phyloP scores from a whole-genome alignment of 768 basidiomycete genomes.

The Tulasnella sp. region DNA sequence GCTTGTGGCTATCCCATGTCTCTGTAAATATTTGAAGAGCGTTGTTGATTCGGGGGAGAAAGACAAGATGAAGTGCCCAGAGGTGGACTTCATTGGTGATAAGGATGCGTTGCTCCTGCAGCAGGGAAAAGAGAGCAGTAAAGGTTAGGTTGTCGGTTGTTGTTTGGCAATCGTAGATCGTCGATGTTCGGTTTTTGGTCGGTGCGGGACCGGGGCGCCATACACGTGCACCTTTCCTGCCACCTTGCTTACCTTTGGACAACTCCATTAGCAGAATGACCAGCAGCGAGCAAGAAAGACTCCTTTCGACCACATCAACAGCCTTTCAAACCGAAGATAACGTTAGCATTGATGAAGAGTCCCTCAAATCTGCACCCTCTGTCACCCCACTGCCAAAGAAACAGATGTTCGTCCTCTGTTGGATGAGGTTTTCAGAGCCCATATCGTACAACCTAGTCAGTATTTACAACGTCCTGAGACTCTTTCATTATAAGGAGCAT shows the following conservation, averaged over 20 bases:
- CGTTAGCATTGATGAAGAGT: slow-evolving; percentile 29
- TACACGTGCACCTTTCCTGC: slow-evolving; percentile 30
- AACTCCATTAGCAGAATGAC: not conserved
- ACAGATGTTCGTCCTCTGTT: slow-evolving; percentile 23
- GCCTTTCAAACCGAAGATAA: not conserved
- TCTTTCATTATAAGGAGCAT: not conserved
- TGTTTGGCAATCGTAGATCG: not conserved
- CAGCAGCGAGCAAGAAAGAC: not conserved
- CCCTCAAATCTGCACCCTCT: slow-evolving; percentile 25
- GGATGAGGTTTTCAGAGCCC: slow-evolving; percentile 22
- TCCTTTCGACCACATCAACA: not conserved
- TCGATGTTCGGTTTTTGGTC: not conserved
- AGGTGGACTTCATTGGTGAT: not conserved
- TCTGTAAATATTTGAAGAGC: not conserved
- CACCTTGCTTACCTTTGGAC: not conserved
- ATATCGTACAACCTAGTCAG: slow-evolving; percentile 20
- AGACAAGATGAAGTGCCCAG: not conserved
- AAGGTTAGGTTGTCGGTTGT: not conserved
- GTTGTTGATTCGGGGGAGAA: not conserved
- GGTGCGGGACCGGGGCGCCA: too few species aligned
- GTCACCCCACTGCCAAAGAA: slow-evolving; percentile 22
- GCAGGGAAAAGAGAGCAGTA: not conserved
- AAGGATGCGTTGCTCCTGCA: not conserved
- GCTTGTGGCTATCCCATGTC: not conserved
- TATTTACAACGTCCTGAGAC: not conserved